Base-by-base conservation (phyloP, 208 protist species). In the Wallacemonas collosoma region DNA sequence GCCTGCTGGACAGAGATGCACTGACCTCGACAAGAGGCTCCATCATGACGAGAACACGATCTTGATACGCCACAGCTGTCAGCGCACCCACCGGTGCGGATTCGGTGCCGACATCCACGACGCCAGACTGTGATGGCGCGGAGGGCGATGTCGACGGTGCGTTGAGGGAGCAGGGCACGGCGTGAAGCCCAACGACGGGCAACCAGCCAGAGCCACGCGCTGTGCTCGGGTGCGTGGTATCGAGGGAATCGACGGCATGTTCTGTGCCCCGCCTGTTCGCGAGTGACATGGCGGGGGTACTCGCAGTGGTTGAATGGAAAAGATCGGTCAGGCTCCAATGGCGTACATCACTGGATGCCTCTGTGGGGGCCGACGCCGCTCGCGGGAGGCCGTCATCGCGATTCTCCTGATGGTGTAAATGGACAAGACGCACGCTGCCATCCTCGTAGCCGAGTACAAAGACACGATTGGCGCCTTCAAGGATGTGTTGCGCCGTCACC, bases 371-470 rank as follows among this genome's bases (percentile, higher is more conserved):
- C 12, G 60, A 3, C 11, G 7, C 60, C 3, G 40, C 3, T 26
- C 8, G 3, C 48, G 35, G 39, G 11, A 55, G 17, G 17, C 54
- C 47, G 43, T 63, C 55, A 17, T 65, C 60, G 47, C n/a, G 47
- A 45, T 73, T 62, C 48, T 64, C 57, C 4, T 51, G 53, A 51
- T 69, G n/a, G 41, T 35, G 45, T 50, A 63, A 71, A 58, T 62
- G 57, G 1, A 66, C 48, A 40, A 87, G 58, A 35, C 57, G 64
- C 3, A 79, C 74, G 38, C 60, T 64, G 26, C 82, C 82, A 69
- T 87, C 73, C 8, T 78, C 57, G 69, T 79, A 87, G 38, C 82
- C 82, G 5, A 78, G 50, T 40, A 79, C 67, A 7, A 71, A n/a
- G 9, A 56, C 66, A 17, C 55, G 64, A 48, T 68, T 2, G 40